Evolutionary conservation across 1,139 yeast species (phyloP).

Genomic region (Sporopachydermia cereana): DNA sequence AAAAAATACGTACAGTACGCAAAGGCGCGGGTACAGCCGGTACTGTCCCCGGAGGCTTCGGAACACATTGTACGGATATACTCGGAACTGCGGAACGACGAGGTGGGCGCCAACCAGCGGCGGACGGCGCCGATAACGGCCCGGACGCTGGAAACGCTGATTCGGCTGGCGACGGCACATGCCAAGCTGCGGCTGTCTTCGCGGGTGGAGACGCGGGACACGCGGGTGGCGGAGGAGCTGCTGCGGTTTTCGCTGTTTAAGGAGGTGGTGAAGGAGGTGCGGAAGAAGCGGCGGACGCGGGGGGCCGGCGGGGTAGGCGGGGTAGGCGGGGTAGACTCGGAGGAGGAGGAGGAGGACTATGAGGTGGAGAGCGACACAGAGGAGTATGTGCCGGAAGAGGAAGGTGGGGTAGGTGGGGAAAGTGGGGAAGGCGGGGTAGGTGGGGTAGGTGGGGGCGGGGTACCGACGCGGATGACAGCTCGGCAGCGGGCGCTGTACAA

Average conservation of each 20-base stretch:
- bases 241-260: constrained; percentile 79
- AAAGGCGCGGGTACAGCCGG: constrained; percentile 78
- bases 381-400: constrained; percentile 24
- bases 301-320: constrained; percentile 18
- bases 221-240: constrained; percentile 75
- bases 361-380: constrained; percentile 18
- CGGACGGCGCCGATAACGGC: constrained; percentile 95
- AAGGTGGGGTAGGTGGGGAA: constrained; percentile 20
- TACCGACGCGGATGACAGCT: constrained; percentile 22
- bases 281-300: constrained; percentile 23
- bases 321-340: constrained; percentile 14
- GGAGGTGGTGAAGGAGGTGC: constrained; percentile 36
- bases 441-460: constrained; percentile 24
- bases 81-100: constrained; percentile 74
- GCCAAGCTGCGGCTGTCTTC: constrained; percentile 85
- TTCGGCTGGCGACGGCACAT: constrained; percentile 93
- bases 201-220: constrained; percentile 66
- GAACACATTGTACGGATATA: constrained; percentile 74
- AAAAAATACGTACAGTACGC: constrained; percentile 92
- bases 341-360: constrained; percentile 18
- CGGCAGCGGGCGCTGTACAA: constrained; percentile 21
- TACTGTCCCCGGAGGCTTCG: constrained; percentile 65
- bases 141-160: constrained; percentile 91
- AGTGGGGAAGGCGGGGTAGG: constrained; percentile 26
- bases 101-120: constrained; percentile 55